Percentiles rank a stretch among this genome's conserved stretches.
Evolutionary conservation across 805 yeast genomes (phyloP).

Genomic region (Yamadazyma olivae): DNA sequence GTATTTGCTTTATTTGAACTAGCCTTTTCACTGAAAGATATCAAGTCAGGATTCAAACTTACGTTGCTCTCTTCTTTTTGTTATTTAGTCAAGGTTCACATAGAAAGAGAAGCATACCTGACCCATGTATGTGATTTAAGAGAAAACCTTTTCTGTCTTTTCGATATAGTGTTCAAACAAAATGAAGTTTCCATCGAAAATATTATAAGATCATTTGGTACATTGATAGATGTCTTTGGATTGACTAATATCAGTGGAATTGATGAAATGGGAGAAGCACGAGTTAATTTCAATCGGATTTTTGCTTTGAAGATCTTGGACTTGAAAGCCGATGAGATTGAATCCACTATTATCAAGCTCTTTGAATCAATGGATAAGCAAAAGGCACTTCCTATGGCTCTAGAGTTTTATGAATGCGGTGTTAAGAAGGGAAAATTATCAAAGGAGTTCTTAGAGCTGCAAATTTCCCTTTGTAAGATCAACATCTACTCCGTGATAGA

Average conservation of each 20-base stretch:
- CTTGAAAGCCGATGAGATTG: neutral
- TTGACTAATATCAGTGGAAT: too few species aligned
- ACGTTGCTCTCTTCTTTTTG: constrained; percentile 3
- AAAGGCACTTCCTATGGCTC: neutral
- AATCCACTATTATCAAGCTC: neutral
- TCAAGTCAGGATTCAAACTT: constrained; percentile 11
- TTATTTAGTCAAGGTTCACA: constrained; percentile 1
- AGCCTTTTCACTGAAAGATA: constrained; percentile 20
- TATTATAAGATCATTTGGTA: constrained; percentile 1
- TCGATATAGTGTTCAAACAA: too few species aligned
- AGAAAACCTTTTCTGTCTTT: too few species aligned
- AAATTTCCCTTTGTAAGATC: constrained; percentile 13
- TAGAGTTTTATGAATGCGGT: neutral
- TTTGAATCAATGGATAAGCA: neutral
- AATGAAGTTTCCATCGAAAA: neutral
- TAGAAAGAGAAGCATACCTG: neutral
- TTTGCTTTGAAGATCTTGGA: neutral
- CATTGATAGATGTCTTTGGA: constrained; percentile 1
- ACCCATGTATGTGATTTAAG: neutral
- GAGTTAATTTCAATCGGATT: too few species aligned
- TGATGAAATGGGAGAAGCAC: too few species aligned
- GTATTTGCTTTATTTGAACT: constrained; percentile 23
- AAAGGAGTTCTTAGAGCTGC: constrained; percentile 5
- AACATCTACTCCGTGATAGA: constrained; percentile 16
- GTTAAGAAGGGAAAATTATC: neutral